phyloP scores from a whole-genome alignment of 306 rosid species.

The Quercus glauca region DNA sequence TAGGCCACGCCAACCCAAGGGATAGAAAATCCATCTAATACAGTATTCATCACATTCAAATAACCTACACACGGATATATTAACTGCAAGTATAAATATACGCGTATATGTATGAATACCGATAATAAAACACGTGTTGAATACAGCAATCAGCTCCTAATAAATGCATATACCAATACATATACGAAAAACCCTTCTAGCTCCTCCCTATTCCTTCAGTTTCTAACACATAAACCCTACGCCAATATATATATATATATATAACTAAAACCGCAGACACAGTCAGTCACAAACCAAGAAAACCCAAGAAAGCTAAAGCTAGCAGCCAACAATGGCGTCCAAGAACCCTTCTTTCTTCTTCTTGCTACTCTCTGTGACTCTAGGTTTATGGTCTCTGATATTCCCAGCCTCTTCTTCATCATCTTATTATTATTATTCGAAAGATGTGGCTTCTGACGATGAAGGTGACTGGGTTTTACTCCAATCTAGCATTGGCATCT shows the following conservation, averaged over 20 bases:
- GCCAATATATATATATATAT: neutral
- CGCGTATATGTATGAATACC: too few species aligned
- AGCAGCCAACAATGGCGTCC: conserved; percentile 33
- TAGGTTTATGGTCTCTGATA: neutral
- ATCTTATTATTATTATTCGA: neutral
- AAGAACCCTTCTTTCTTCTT: conserved; percentile 43
- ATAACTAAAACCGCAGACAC: too few species aligned
- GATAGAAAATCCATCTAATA: too few species aligned
- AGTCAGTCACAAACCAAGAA: neutral
- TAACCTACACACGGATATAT: too few species aligned
- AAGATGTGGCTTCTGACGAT: neutral
- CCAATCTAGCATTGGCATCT: conserved; percentile 56
- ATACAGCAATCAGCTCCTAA: too few species aligned
- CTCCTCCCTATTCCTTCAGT: neutral
- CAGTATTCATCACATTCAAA: too few species aligned
- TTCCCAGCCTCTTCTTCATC: neutral
- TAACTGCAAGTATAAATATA: too few species aligned
- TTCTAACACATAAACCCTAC: neutral
- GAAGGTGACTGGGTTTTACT: conserved; percentile 64
- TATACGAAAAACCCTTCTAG: too few species aligned
- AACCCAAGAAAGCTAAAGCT: neutral
- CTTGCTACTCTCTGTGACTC: neutral
- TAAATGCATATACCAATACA: too few species aligned
- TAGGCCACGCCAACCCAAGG: too few species aligned
- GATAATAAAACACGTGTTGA: too few species aligned